These are phyloP conservation scores for Chaetomiaceae sp. DNA, from an alignment of 2,329 filamentous ascomycete genomes.

Conservation along the genomic window DNA sequence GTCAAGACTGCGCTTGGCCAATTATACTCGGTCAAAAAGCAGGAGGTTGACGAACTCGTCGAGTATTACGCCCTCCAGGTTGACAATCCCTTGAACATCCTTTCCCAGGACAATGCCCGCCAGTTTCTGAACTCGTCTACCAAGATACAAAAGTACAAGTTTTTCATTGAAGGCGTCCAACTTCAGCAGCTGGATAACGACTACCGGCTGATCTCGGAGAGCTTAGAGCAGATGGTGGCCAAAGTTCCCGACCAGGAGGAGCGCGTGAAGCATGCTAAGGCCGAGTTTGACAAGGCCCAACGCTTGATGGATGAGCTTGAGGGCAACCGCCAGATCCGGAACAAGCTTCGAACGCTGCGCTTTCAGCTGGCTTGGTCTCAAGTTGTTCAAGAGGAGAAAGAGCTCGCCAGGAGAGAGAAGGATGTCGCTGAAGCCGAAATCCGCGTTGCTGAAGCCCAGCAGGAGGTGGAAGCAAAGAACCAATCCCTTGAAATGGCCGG, in stretches of 20 bases:
- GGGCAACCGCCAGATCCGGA: constrained; percentile 61
- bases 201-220: constrained; percentile 78
- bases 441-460: constrained; percentile 41
- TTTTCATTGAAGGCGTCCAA: constrained; percentile 92
- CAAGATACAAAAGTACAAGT: constrained; percentile 85
- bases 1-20: constrained; percentile 69
- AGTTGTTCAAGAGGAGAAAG: constrained; percentile 69
- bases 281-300: constrained; percentile 56
- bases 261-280: constrained; percentile 59
- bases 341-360: constrained; percentile 54
- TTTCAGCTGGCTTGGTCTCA: constrained; percentile 82
- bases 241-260: constrained; percentile 58
- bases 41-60: constrained; percentile 85
- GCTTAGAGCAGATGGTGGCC: constrained; percentile 65
- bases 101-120: constrained; percentile 91
- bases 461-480: constrained; percentile 43
- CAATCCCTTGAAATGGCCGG: constrained; percentile 45
- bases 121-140: constrained; percentile 87
- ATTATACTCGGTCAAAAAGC: constrained; percentile 74
- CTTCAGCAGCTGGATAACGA: constrained; percentile 88
- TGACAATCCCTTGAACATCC: constrained; percentile 92
- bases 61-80: constrained; percentile 93
- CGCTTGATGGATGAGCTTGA: constrained; percentile 61
- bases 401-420: constrained; percentile 37
- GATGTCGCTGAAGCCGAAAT: constrained; percentile 37